These are phyloP conservation scores for Fusarium sacchari DNA, from an alignment of 2,329 filamentous ascomycete species.

Conservation along the genomic window DNA sequence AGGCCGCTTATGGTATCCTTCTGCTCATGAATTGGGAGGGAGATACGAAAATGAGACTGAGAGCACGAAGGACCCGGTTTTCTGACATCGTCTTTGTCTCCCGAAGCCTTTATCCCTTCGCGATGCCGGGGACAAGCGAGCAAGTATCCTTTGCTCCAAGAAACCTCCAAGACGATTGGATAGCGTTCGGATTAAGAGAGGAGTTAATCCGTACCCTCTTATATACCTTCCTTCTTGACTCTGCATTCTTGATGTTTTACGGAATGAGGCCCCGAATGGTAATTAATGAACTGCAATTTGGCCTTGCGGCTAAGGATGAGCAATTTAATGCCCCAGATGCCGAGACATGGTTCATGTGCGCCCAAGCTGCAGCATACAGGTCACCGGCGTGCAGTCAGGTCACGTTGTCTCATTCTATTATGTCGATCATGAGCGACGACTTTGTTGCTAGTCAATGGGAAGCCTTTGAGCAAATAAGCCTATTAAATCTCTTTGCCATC, in stretches of 20 bases:
- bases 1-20: neutral
- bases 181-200: neutral
- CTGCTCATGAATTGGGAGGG: constrained; percentile 1
- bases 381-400: neutral
- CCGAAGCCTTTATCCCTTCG: neutral
- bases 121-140: neutral
- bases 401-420: neutral
- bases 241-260: constrained; percentile 28
- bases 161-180: neutral
- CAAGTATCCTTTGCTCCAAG: no score
- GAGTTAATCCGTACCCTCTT: constrained; percentile 18
- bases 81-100: neutral
- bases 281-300: constrained; percentile 5
- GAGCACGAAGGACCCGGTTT: neutral
- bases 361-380: neutral
- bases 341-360: neutral
- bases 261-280: constrained; percentile 19
- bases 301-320: neutral
- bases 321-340: constrained; percentile 6
- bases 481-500: constrained; percentile 17
- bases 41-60: neutral
- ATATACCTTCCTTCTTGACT: constrained; percentile 25
- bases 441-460: neutral
- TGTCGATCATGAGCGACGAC: neutral
- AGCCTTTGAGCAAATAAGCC: constrained; percentile 4